Base-by-base conservation (phyloP, 1,284 basidiomycete genomes). In the Fomitiporia mediterranea region DNA sequence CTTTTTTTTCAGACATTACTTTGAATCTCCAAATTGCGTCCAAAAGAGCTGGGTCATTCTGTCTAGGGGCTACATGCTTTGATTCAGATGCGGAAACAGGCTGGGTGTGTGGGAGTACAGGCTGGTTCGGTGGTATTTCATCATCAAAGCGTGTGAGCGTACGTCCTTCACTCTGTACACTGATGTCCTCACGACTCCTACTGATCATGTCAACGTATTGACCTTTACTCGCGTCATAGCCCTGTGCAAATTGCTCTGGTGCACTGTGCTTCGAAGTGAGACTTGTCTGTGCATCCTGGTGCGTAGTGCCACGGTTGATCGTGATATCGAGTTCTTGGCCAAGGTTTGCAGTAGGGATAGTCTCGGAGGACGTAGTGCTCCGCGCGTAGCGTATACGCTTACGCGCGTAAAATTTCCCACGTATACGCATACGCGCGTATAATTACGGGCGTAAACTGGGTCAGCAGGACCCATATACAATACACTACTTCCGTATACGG, bases 361-460 rank as follows among this genome's bases (percentile, higher is more conserved):
- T 74, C 61, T 77, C 79, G 48, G 80, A 77, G n/a, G n/a, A n/a
- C n/a, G n/a, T n/a, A 68, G 89, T 84, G 1, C 80, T 66, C 19
- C 59, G 65, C 62, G 51, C 74, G 61, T 28, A 21, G 94, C 94
- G 35, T n/a, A n/a, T n/a, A 92, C 86, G 73, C 94, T 94, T 71
- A 95, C 94, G 60, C 96, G 96, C 57, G 94, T 94, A 42, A 98
- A 88, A 66, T 98, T 97, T 69, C 96, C 96, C 72, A 98, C 94
- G 76, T 98, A 95, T 50, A 99, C 96, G 49, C 96, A 96, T 40
- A 96, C 96, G 56, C 96, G 90, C 4, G 96, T 98, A 17, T 94
- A 94, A 72, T 97, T 97, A 58, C 98, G 81, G 4, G 96, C n/a
- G n/a, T n/a, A n/a, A n/a, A n/a, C n/a, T n/a, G n/a, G n/a, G n/a